These are phyloP conservation scores for Haematococcus lacustris DNA, from an alignment of 139 green algal genomes.

Conservation along the genomic window DNA sequence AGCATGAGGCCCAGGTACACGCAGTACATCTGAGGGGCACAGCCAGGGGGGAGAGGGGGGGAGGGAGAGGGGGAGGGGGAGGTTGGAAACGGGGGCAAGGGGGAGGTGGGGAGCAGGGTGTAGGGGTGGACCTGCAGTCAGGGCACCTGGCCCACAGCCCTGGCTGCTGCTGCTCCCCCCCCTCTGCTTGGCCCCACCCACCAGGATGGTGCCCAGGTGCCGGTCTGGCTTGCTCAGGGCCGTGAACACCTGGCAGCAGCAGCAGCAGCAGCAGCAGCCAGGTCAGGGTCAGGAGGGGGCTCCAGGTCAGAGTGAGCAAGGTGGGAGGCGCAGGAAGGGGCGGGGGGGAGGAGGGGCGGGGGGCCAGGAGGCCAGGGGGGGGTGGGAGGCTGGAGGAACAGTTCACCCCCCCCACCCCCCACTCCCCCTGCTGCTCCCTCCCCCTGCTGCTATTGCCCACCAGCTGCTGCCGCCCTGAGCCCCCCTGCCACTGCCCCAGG, in stretches of 20 bases:
- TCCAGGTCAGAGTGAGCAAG: too few relatives aligned
- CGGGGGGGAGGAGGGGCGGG: too few relatives aligned
- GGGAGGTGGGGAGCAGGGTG: not conserved
- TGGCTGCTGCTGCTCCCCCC: not conserved
- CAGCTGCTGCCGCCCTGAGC: not conserved
- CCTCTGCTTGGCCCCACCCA: slow-evolving; percentile 18
- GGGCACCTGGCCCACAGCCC: not conserved
- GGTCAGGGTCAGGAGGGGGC: too few relatives aligned
- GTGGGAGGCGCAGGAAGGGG: too few relatives aligned
- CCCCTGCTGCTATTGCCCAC: too few relatives aligned
- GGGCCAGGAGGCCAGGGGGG: not conserved
- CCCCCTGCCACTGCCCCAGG: too few relatives aligned
- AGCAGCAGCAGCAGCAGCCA: too few relatives aligned
- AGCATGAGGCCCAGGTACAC: slow-evolving; percentile 56
- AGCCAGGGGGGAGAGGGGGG: not conserved
- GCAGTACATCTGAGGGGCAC: slow-evolving; percentile 48
- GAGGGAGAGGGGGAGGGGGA: not conserved
- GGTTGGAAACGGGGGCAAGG: not conserved
- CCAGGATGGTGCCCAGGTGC: slow-evolving; percentile 52
- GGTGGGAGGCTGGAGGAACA: not conserved
- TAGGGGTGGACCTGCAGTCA: not conserved
- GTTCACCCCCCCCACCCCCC: not conserved
- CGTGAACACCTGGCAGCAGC: too few relatives aligned
- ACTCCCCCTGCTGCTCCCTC: not conserved
- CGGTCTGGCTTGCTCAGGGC: slow-evolving; percentile 53